A percentile compares a stretch with the other conserved stretches of the same genome.
These are phyloP conservation scores for Pneumocystis canis DNA, from an alignment of 1,139 yeast genomes.

Conservation along the genomic window DNA sequence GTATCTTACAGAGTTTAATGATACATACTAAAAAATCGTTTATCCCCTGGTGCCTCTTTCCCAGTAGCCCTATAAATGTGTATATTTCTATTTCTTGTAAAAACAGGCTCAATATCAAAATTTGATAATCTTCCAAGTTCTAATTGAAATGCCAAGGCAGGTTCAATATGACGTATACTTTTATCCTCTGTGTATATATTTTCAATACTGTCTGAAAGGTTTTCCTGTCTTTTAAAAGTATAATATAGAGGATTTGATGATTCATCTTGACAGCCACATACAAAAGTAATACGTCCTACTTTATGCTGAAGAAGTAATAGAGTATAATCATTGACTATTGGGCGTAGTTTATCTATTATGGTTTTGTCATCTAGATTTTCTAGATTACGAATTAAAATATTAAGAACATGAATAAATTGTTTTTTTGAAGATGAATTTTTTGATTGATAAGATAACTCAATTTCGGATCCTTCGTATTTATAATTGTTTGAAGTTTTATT, in stretches of 20 bases:
- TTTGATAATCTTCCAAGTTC: constrained; percentile 89
- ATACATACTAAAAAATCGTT: constrained; percentile 55
- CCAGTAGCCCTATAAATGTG: constrained; percentile 96
- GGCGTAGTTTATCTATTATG: constrained; percentile 46
- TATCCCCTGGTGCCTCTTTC: constrained; percentile 83
- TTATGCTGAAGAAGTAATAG: constrained; percentile 36
- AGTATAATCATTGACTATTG: constrained; percentile 51
- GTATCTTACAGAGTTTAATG: not conserved
- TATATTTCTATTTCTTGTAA: constrained; percentile 91
- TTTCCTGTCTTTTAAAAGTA: constrained; percentile 83
- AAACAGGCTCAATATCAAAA: constrained; percentile 85
- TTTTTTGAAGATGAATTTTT: constrained; percentile 8
- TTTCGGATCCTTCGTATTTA: constrained; percentile 27
- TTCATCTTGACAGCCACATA: constrained; percentile 54
- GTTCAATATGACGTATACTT: constrained; percentile 93
- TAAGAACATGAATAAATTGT: constrained; percentile 59
- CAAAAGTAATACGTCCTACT: constrained; percentile 84
- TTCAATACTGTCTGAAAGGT: constrained; percentile 30
- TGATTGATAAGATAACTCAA: constrained; percentile 31
- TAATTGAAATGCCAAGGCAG: constrained; percentile 93
- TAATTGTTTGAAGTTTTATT: constrained; percentile 19
- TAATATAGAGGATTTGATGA: constrained; percentile 90
- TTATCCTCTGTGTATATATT: constrained; percentile 36
- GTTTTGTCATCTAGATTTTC: constrained; percentile 62
- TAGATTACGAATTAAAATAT: constrained; percentile 56